Conservation (phyloP, 2,329 filamentous ascomycete species). For the Fusarium clavum region DNA sequence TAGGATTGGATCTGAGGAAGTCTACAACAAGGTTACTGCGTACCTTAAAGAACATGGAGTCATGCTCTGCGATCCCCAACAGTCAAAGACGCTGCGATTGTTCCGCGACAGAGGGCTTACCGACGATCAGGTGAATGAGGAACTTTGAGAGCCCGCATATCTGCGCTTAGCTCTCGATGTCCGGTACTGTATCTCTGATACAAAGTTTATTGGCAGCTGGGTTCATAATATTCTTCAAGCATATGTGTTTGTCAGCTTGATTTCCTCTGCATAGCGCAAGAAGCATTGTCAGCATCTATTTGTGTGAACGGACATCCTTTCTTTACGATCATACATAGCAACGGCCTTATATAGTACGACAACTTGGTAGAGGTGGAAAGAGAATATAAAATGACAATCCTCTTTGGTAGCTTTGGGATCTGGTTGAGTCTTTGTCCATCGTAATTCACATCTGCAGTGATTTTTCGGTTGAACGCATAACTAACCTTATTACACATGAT, state of each 20-base stretch:
- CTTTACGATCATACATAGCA: not conserved
- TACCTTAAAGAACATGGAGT: constrained; percentile 24
- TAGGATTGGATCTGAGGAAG: constrained; percentile 20
- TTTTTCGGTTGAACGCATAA: not conserved
- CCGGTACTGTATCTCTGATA: not conserved
- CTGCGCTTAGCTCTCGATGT: not conserved
- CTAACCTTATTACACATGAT: not conserved
- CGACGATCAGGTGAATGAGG: not conserved
- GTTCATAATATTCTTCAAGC: not conserved
- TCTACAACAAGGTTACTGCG: constrained; percentile 18
- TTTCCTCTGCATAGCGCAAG: not conserved
- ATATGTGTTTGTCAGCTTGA: not conserved
- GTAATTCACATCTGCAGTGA: not conserved
- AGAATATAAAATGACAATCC: not conserved
- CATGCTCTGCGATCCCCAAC: constrained; percentile 32
- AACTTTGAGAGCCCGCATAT: not conserved
- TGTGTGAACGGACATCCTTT: not conserved
- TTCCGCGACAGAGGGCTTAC: constrained; percentile 32
- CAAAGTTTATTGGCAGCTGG: not conserved
- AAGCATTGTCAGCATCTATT: not conserved
- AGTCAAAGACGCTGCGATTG: constrained; percentile 34
- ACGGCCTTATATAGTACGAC: not conserved
- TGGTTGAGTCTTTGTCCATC: not conserved
- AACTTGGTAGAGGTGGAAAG: too few species aligned
- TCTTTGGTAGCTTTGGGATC: not conserved